These are phyloP conservation scores for Meyerozyma sp. DNA, from an alignment of 1,139 yeast genomes.

Conservation along the genomic window DNA sequence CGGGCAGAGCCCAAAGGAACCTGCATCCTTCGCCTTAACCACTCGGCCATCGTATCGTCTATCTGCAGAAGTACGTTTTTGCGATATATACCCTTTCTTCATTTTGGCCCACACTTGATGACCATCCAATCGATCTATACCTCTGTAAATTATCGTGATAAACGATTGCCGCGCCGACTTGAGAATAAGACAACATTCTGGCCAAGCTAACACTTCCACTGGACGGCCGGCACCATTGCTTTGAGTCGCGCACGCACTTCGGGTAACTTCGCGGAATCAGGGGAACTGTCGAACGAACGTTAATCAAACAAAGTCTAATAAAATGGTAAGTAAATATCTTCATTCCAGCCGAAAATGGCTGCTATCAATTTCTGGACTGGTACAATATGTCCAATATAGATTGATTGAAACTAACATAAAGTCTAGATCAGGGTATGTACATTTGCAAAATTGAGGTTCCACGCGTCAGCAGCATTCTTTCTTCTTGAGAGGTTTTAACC, in stretches of 20 bases:
- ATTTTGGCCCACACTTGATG: no score
- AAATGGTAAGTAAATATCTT: constrained; percentile 3
- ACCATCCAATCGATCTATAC: not conserved
- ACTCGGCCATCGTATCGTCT: constrained; percentile 48
- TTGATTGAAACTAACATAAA: constrained; percentile 11
- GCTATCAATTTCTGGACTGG: no score
- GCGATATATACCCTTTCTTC: not conserved
- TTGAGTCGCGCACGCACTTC: not conserved
- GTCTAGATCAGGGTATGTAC: constrained; percentile 71
- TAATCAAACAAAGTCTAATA: constrained; percentile 1
- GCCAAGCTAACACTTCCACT: not conserved
- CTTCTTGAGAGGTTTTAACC: not conserved
- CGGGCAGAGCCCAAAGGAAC: constrained; percentile 33
- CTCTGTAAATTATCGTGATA: not conserved
- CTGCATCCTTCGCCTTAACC: constrained; percentile 54
- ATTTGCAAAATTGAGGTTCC: not conserved
- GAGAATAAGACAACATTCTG: no score
- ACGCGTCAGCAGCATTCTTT: not conserved
- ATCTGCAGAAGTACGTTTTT: not conserved
- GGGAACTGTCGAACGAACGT: not conserved
- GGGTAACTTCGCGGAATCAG: constrained; percentile 1
- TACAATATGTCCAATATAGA: not conserved
- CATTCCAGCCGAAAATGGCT: no score
- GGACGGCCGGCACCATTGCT: not conserved
- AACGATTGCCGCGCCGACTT: no score